These are phyloP conservation scores for Pseudocercospora macadamiae DNA, from an alignment of 2,329 filamentous ascomycete species.

Conservation along the genomic window DNA sequence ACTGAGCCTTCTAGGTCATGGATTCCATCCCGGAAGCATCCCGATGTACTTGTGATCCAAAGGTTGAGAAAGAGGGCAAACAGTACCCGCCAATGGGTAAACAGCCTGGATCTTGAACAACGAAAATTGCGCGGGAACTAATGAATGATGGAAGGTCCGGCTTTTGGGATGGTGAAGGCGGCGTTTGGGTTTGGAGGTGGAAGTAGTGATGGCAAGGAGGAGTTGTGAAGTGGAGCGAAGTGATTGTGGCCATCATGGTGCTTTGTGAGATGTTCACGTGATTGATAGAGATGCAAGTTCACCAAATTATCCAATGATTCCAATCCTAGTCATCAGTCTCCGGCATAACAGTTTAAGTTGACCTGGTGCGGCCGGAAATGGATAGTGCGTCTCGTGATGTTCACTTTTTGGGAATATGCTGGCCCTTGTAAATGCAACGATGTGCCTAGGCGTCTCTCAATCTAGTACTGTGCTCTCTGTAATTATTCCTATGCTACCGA, in stretches of 20 bases:
- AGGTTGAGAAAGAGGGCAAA: slow-evolving; percentile 63
- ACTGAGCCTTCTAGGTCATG: slow-evolving; percentile 54
- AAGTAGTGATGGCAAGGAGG: slow-evolving; percentile 26
- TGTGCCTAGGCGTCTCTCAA: too few species aligned
- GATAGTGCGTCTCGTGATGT: too few species aligned
- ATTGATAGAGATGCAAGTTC: neutral
- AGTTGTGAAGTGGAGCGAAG: slow-evolving; percentile 21
- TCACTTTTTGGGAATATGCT: neutral
- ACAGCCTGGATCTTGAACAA: slow-evolving; percentile 20
- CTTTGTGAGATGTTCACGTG: slow-evolving; percentile 6
- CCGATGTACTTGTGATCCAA: slow-evolving; percentile 68
- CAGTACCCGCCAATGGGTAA: slow-evolving; percentile 66
- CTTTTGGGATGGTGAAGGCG: slow-evolving; percentile 36
- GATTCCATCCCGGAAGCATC: slow-evolving; percentile 60
- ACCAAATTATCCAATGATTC: too few species aligned
- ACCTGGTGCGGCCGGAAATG: too few species aligned
- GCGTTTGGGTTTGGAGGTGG: slow-evolving; percentile 33
- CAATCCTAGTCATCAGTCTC: too few species aligned
- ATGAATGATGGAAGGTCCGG: slow-evolving; percentile 29
- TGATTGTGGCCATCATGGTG: slow-evolving; percentile 17
- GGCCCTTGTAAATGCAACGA: neutral
- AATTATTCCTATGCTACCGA: neutral
- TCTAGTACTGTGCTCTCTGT: neutral
- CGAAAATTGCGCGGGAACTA: slow-evolving; percentile 1
- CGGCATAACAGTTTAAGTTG: too few species aligned